Percentiles rank a stretch among this genome's conserved stretches.
These are phyloP conservation scores for Wickerhamiella nectarea DNA, from an alignment of 805 yeast genomes.

Conservation along the genomic window DNA sequence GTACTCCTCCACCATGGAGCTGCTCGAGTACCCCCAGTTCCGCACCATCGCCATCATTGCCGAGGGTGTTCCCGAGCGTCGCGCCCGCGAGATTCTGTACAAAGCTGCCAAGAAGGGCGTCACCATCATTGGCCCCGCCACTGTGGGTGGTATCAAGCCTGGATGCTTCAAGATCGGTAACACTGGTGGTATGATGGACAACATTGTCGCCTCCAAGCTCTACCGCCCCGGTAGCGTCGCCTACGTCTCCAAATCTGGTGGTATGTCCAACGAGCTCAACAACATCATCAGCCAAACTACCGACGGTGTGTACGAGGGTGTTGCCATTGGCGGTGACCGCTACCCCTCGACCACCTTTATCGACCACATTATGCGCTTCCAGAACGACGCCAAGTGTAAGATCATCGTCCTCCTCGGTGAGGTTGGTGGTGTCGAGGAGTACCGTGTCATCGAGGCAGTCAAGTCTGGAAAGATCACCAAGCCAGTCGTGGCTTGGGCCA, in stretches of 20 bases:
- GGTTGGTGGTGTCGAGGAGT: conserved; percentile 63
- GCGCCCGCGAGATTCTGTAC: conserved; percentile 34
- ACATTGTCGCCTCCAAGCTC: conserved; percentile 35
- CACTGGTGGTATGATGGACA: conserved; percentile 40
- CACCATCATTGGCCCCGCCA: conserved; percentile 36
- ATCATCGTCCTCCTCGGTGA: conserved; percentile 54
- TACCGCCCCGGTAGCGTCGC: conserved; percentile 37
- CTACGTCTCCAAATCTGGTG: conserved; percentile 36
- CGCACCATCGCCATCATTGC: conserved; percentile 36
- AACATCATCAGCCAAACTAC: conserved; percentile 34
- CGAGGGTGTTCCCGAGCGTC: conserved; percentile 37
- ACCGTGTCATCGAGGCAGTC: conserved; percentile 56
- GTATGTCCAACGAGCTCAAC: conserved; percentile 37
- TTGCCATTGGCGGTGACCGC: conserved; percentile 63
- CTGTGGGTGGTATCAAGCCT: conserved; percentile 38
- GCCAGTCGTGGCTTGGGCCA: conserved; percentile 61
- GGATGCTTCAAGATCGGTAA: conserved; percentile 37
- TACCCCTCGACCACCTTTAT: conserved; percentile 62
- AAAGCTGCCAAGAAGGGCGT: conserved; percentile 34
- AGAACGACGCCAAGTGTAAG: conserved; percentile 51
- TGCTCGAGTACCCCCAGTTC: conserved; percentile 34
- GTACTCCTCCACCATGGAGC: conserved; percentile 35
- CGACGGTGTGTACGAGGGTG: conserved; percentile 40
- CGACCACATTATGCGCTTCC: conserved; percentile 51
- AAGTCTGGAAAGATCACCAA: conserved; percentile 49